Evolutionary conservation across 2,329 filamentous ascomycete genomes (phyloP).

Genomic region (Hyphodiscus sp.): DNA sequence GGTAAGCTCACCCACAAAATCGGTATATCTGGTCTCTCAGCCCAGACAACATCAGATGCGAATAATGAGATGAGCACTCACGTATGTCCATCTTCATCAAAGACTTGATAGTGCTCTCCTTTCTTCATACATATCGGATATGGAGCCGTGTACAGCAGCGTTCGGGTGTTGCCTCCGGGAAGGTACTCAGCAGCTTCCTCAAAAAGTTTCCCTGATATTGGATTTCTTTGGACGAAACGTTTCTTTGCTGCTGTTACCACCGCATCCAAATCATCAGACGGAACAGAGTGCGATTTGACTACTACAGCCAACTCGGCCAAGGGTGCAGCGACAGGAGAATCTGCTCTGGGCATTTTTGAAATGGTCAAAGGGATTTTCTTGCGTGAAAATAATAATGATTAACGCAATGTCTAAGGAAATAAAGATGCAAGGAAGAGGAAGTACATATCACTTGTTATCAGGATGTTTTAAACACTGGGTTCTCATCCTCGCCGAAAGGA

Average conservation of each 20-base stretch:
- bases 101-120: constrained; percentile 1
- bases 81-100: constrained; percentile 5
- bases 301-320: no score
- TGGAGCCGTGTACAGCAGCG: constrained; percentile 8
- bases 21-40: constrained; percentile 37
- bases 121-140: constrained; percentile 7
- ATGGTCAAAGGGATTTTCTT: no score
- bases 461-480: neutral
- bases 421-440: no score
- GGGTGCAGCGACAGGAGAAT: no score
- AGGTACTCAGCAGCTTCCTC: constrained; percentile 5
- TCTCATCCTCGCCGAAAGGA: no score
- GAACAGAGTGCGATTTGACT: no score
- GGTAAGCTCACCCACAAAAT: constrained; percentile 55
- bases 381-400: no score
- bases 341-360: no score
- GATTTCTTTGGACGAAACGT: neutral
- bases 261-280: no score
- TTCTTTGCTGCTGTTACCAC: no score
- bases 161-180: constrained; percentile 14
- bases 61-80: neutral
- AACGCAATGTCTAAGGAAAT: no score
- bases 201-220: neutral
- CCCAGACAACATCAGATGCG: constrained; percentile 8
- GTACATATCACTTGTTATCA: no score